Evolutionary conservation across 805 yeast genomes (phyloP), one percentile per base, ranked within the genome.

Genomic region (Candida verbasci): DNA sequence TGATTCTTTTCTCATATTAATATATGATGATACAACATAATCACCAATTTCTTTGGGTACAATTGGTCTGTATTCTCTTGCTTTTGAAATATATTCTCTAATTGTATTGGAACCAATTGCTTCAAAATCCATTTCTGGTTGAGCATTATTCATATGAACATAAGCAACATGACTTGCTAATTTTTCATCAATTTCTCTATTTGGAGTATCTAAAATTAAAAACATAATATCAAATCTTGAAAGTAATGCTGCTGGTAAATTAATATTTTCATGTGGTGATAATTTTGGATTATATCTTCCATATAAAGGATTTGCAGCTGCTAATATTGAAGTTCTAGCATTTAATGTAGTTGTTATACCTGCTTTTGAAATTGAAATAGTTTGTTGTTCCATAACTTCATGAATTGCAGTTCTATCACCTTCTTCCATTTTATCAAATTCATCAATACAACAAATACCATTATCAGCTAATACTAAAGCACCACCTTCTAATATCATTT

Each of bases 321-420:
- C 98, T 45, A 93, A 65, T 42, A 93, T 86, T 4, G 97, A 89
- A 0, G 97, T 78, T 58, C 98, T 77, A 6, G 98, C 98, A 56
- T 93, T 93, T 49, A 93, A 70, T 2, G 97, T 86, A 8, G 98
- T 93, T 44, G 93, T 86, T 49, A 93, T 93, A 48, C 98, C 98
- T 3, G 98, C 98, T 62, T 93, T 93, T 29, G 97, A 86, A 40
- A 93, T 93, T 16, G 96, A 86, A 41, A 93, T 93, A 2, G 98
- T 93, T 62, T 93, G 98, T 60, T 93, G 98, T 65, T 93, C 98
- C 98, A 93, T 93, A 23, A 93, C 98, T 70, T 91, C 98, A 62
- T 91, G 97, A 54, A 93, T 93, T 1, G 97, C 97, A 0, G 97
- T 93, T 54, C 98, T 74, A 63, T 93, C 98, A 44, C 75, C 65